Percentiles rank a stretch among this genome's conserved stretches.
phyloP scores from a whole-genome alignment of 805 yeast genomes.

The Saccharomycopsis amapae region DNA sequence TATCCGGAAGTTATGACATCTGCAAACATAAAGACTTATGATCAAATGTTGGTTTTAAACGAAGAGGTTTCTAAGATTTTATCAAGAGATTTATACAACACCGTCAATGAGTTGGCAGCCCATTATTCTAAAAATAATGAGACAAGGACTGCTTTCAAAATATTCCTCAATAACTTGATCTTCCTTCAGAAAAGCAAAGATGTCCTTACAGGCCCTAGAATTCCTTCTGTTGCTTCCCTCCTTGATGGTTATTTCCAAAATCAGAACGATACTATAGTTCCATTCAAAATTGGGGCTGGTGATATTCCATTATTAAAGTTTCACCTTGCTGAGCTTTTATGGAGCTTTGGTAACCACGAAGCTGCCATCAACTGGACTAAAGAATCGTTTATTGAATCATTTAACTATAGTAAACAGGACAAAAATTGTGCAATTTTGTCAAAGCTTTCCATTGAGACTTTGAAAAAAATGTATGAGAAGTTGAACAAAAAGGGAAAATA shows the following conservation, averaged over 20 bases:
- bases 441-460: constrained; percentile 32
- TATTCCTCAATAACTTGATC: constrained; percentile 30
- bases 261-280: constrained; percentile 12
- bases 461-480: constrained; percentile 30
- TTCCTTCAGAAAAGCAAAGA: constrained; percentile 25
- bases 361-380: constrained; percentile 37
- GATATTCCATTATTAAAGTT: constrained; percentile 34
- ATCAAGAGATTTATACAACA: constrained; percentile 24
- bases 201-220: background rate
- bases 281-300: constrained; percentile 19
- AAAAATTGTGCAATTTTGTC: constrained; percentile 34
- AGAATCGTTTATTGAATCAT: constrained; percentile 32
- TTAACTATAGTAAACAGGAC: constrained; percentile 28
- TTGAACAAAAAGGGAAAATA: constrained; percentile 17
- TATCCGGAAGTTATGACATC: background rate
- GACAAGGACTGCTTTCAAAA: constrained; percentile 27
- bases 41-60: constrained; percentile 3
- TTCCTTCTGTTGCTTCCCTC: constrained; percentile 5
- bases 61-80: constrained; percentile 3
- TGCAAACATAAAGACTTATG: background rate
- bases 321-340: constrained; percentile 37
- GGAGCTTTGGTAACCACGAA: constrained; percentile 29
- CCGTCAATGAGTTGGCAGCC: constrained; percentile 26
- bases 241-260: constrained; percentile 8
- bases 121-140: constrained; percentile 23